Evolutionary conservation across 352 stramenopile genomes (phyloP), one percentile per base, ranked within the genome.

Genomic region (Globisporangium emineosum): DNA sequence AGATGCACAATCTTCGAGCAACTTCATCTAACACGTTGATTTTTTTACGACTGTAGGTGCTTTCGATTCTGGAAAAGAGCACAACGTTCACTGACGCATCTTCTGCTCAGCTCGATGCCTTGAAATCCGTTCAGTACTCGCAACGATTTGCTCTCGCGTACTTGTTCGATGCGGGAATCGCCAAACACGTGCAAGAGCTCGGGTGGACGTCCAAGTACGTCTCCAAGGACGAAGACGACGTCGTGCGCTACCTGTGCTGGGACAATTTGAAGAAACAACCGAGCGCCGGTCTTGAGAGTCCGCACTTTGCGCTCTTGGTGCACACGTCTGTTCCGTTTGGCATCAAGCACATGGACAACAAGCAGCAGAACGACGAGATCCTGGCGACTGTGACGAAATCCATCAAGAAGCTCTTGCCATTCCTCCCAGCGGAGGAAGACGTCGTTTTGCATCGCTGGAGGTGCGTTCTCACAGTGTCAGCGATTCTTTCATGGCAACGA

Each of bases 201-300:
- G 76, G 75, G 0, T 92, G 81, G 83, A 90, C 75, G 21, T 75
- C 75, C 63, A 89, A 85, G 65, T 92, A 90, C 62, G 69, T 90
- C 12, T 54, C 71, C 3, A 43, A 54, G 1, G 70, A 79, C 29
- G 76, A 90, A 58, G 84, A 87, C 49, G 74, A 87, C 27, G 66
- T 89, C 54, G 74, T 92, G 30, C 83, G 79, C n/a, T 92, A 86
- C 61, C 54, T 92, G 40, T 92, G 81, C 65, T 92, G 83, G 81
- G 83, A 92, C 65, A 82, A 87, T 42, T 60, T 86, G 12, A 92
- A 92, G 67, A 89, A 89, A 40, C 43, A 75, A 1, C 5, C 64
- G 12, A 62, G 12, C 6, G n/a, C 56, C 7, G 55, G 35, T 1
- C 56, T 66, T 8, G 49, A 45, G 4, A 45, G 30, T 12, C 45